These are phyloP conservation scores for Mytilinidion resinicola DNA, from an alignment of 495 filamentous ascomycete species.

Conservation along the genomic window DNA sequence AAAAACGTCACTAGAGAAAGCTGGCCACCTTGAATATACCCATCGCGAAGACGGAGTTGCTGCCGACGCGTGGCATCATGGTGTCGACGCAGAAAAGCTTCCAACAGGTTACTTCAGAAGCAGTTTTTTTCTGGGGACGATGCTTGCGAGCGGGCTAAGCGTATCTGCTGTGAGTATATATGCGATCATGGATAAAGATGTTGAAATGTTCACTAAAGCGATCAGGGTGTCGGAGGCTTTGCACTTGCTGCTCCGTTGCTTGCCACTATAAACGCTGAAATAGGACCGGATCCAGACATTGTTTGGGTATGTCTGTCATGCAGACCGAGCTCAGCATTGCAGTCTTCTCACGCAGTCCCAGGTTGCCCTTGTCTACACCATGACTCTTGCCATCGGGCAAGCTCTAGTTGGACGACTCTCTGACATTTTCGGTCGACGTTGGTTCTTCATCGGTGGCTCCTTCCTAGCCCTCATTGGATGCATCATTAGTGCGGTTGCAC, in stretches of 20 bases:
- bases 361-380: neutral
- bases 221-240: neutral
- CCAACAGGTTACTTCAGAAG: neutral
- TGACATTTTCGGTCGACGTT: constrained; percentile 1
- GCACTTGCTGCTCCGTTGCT: constrained; percentile 7
- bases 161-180: neutral
- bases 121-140: neutral
- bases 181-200: neutral
- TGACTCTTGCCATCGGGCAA: neutral
- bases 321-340: constrained; percentile 1
- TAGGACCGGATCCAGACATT: constrained; percentile 15
- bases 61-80: neutral
- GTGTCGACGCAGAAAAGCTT: neutral
- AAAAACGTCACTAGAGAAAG: neutral
- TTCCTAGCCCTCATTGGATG: neutral
- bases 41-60: neutral
- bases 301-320: constrained; percentile 2
- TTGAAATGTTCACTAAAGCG: too few species aligned
- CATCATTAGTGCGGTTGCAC: neutral
- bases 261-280: constrained; percentile 17
- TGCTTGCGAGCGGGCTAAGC: neutral
- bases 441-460: neutral
- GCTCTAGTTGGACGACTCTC: constrained; percentile 5
- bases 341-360: too few species aligned
- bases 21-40: neutral